phyloP scores from a whole-genome alignment of 257 asterid genomes.

The Solanum lignicaule region DNA sequence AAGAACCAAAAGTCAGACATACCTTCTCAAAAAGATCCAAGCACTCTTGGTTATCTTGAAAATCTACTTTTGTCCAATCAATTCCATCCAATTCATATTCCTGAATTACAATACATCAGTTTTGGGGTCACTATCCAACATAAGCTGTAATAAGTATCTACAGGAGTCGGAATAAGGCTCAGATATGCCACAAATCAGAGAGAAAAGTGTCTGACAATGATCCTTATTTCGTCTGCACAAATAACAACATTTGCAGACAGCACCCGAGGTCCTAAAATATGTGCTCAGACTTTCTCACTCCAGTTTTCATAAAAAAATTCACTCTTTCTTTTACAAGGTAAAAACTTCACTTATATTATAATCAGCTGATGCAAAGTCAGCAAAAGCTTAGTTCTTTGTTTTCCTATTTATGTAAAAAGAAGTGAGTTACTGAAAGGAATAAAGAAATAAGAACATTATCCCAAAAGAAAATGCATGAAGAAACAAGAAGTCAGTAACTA shows the following conservation, averaged over 20 bases:
- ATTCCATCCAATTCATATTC: constrained; percentile 84
- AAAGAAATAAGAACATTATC: neutral
- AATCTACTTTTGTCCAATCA: constrained; percentile 69
- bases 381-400: neutral
- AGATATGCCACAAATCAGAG: neutral
- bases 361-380: neutral
- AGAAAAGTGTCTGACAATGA: neutral
- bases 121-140: neutral
- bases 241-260: neutral
- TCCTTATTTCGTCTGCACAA: neutral
- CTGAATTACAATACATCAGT: constrained; percentile 30
- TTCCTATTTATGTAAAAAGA: neutral
- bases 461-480: neutral
- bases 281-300: neutral
- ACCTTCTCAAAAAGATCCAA: constrained; percentile 93
- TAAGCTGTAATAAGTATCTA: neutral
- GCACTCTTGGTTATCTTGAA: constrained; percentile 81
- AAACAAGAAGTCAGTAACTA: neutral
- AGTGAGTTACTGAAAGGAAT: neutral
- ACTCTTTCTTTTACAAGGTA: neutral
- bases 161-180: neutral
- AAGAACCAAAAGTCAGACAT: constrained; percentile 8
- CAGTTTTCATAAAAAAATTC: neutral
- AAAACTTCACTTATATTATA: neutral
- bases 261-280: neutral